phyloP scores from a whole-genome alignment of 2,329 filamentous ascomycete species.

The Trichoderma oligosporum region DNA sequence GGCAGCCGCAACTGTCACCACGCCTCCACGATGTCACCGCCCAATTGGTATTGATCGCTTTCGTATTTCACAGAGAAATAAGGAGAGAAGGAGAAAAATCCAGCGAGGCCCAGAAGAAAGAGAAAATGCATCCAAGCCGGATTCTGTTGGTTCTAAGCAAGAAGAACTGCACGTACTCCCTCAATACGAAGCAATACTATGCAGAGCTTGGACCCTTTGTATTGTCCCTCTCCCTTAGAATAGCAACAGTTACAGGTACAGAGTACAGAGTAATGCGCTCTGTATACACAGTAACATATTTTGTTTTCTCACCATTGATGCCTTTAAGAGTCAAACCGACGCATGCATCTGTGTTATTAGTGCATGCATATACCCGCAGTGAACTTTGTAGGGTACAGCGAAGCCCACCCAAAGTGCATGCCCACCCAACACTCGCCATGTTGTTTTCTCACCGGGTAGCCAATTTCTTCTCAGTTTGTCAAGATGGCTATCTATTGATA shows the following conservation, averaged over 20 bases:
- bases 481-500: not conserved
- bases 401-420: not conserved
- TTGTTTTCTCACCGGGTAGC: not conserved
- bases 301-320: not conserved
- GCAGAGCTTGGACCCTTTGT: slow-evolving; percentile 11
- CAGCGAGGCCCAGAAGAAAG: no score
- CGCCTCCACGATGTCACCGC: slow-evolving; percentile 3
- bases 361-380: not conserved
- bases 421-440: not conserved
- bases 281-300: not conserved
- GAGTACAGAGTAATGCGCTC: not conserved
- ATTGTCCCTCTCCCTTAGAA: no score
- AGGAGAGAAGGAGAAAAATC: not conserved
- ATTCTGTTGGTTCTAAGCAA: not conserved
- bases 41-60: not conserved
- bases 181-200: not conserved
- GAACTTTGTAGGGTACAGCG: not conserved
- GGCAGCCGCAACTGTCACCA: slow-evolving; percentile 2
- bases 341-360: not conserved
- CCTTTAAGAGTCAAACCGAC: not conserved
- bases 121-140: not conserved
- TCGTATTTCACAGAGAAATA: not conserved
- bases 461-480: not conserved
- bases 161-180: not conserved
- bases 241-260: not conserved